Percentiles rank a stretch among this genome's conserved stretches.
phyloP scores from a whole-genome alignment of 306 rosid species.

The Dryas alaskensis region DNA sequence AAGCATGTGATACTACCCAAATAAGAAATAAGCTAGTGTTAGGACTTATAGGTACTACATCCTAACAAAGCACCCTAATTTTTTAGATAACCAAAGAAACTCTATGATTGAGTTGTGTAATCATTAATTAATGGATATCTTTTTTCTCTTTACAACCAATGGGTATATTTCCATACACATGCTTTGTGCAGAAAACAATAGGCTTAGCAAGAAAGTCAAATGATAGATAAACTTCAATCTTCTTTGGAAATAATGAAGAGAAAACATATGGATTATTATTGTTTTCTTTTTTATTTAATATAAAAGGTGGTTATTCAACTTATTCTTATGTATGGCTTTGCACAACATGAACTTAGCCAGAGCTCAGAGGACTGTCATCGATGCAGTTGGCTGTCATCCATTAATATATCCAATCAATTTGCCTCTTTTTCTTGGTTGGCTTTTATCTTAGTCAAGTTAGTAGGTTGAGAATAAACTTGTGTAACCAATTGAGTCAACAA shows the following conservation, averaged over 20 bases:
- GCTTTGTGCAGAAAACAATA: background rate
- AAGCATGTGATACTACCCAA: background rate
- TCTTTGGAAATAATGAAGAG: background rate
- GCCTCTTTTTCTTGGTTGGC: background rate
- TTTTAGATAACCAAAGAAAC: background rate
- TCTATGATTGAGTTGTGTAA: background rate
- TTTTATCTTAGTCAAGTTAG: slow-evolving; percentile 1
- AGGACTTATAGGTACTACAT: no score
- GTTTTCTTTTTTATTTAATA: background rate
- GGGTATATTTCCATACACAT: background rate
- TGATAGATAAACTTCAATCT: background rate
- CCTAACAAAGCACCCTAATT: background rate
- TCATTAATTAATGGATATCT: no score
- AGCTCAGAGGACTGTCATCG: slow-evolving; percentile 13
- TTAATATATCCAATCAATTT: slow-evolving; percentile 25
- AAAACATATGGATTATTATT: background rate
- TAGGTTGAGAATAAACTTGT: background rate
- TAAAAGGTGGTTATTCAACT: background rate
- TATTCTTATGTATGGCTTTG: background rate
- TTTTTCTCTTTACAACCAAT: background rate
- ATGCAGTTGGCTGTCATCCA: slow-evolving; percentile 40
- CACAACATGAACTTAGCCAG: slow-evolving; percentile 13
- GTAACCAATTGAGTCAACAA: background rate
- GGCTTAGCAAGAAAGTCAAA: slow-evolving; percentile 21
- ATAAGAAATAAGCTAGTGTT: no score